phyloP scores from a whole-genome alignment of 129 eudicot genomes.

The Pulicaria dysenterica region DNA sequence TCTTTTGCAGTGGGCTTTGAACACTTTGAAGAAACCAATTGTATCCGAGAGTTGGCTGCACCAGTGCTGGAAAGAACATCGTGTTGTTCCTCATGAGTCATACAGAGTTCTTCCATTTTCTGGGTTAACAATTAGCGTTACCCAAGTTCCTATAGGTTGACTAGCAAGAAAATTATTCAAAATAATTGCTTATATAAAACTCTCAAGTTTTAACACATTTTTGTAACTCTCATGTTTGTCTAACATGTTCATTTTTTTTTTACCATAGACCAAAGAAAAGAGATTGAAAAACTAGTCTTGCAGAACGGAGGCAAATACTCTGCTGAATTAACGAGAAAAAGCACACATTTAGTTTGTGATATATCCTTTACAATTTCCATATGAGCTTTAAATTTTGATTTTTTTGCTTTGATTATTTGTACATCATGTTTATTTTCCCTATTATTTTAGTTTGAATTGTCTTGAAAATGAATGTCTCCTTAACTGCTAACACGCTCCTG shows the following conservation, averaged over 20 bases:
- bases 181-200: conserved; percentile 9
- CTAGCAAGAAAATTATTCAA: conserved; percentile 10
- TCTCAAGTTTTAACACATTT: conserved; percentile 15
- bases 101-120: conserved; percentile 84
- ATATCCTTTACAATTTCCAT: conserved; percentile 60
- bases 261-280: conserved; percentile 73
- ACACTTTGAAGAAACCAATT: conserved; percentile 73
- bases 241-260: conserved; percentile 15
- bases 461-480: conserved; percentile 39
- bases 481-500: conserved; percentile 70
- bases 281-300: conserved; percentile 59
- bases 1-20: conserved; percentile 78
- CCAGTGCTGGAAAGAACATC: conserved; percentile 99
- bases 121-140: conserved; percentile 82
- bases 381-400: background rate
- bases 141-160: conserved; percentile 79
- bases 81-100: conserved; percentile 88
- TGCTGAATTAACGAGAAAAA: conserved; percentile 77
- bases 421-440: conserved; percentile 10
- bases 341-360: conserved; percentile 89
- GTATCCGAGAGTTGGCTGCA: conserved; percentile 79
- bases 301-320: conserved; percentile 95
- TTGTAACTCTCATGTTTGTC: conserved; percentile 16
- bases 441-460: conserved; percentile 18
- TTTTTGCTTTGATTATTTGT: conserved; percentile 17